A percentile compares a stretch with the other conserved stretches of the same genome.
Conservation (phyloP, 257 asterid species). For the Solanum neorickii region DNA sequence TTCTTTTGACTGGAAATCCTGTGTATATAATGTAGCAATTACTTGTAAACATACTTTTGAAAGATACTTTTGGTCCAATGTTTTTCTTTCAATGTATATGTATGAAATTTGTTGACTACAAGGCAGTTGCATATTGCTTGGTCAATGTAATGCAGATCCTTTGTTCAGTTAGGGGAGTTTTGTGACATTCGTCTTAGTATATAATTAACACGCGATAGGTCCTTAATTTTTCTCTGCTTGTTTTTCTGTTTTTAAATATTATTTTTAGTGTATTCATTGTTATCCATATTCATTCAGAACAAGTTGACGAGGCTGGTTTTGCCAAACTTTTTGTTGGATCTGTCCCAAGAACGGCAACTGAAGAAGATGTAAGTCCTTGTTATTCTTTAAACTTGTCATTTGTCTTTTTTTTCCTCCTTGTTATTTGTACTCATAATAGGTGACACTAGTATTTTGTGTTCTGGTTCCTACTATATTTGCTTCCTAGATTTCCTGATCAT, state of each 20-base stretch:
- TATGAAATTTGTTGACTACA: not conserved
- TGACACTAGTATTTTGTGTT: not conserved
- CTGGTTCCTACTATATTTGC: not conserved
- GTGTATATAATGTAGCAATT: not conserved
- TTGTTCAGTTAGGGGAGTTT: not conserved
- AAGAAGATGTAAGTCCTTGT: conserved; percentile 62
- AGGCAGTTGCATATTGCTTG: not conserved
- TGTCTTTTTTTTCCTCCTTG: not conserved
- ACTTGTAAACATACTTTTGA: not conserved
- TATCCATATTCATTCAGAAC: conserved; percentile 26
- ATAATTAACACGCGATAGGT: not conserved
- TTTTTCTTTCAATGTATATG: not conserved
- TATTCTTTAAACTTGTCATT: not conserved
- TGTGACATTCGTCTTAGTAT: not conserved
- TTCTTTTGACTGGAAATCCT: not conserved
- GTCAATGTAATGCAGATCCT: not conserved
- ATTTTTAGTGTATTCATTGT: not conserved
- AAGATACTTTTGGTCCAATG: not conserved
- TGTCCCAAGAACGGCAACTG: conserved; percentile 80
- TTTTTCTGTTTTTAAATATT: not conserved
- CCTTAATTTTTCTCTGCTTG: not conserved
- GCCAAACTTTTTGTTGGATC: conserved; percentile 93
- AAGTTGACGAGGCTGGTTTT: conserved; percentile 43
- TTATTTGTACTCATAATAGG: not conserved
- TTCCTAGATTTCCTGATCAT: not conserved